Percentiles rank a stretch among this genome's conserved stretches.
Conservation (phyloP, 2,329 filamentous ascomycete species). For the Tolypocladium cylindrosporum region DNA sequence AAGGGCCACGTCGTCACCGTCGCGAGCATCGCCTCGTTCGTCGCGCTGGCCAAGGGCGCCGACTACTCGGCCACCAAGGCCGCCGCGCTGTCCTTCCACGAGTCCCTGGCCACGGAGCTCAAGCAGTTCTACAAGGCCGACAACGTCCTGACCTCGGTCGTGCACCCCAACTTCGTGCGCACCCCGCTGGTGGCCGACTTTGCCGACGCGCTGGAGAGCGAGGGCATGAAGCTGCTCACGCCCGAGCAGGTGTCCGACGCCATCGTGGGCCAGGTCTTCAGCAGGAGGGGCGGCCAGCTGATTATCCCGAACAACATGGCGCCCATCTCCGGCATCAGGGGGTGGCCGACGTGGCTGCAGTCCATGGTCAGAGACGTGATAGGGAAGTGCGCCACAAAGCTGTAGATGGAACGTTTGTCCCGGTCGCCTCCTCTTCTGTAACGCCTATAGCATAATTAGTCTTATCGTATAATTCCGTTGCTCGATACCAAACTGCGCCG, state of each 20-base stretch:
- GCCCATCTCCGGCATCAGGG: constrained; percentile 23
- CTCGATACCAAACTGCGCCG: no score
- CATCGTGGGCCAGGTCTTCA: constrained; percentile 34
- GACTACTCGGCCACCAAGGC: constrained; percentile 60
- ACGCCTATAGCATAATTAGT: no score
- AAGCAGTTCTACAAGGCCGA: constrained; percentile 49
- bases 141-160: constrained; percentile 51
- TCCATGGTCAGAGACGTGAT: constrained; percentile 19
- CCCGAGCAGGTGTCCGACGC: constrained; percentile 27
- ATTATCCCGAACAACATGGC: constrained; percentile 26
- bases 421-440: no score
- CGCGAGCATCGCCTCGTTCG: constrained; percentile 53
- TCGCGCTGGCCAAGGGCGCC: constrained; percentile 48
- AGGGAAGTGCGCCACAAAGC: constrained; percentile 5
- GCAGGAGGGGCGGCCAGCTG: constrained; percentile 32
- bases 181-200: constrained; percentile 32
- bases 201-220: constrained; percentile 13
- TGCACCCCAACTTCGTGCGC: constrained; percentile 46
- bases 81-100: constrained; percentile 56
- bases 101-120: constrained; percentile 48
- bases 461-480: no score
- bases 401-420: not conserved
- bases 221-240: constrained; percentile 19
- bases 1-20: constrained; percentile 66
- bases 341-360: constrained; percentile 28